Evolutionary conservation across 495 filamentous ascomycete genomes (phyloP).

Genomic region (Penicillium silybi): DNA sequence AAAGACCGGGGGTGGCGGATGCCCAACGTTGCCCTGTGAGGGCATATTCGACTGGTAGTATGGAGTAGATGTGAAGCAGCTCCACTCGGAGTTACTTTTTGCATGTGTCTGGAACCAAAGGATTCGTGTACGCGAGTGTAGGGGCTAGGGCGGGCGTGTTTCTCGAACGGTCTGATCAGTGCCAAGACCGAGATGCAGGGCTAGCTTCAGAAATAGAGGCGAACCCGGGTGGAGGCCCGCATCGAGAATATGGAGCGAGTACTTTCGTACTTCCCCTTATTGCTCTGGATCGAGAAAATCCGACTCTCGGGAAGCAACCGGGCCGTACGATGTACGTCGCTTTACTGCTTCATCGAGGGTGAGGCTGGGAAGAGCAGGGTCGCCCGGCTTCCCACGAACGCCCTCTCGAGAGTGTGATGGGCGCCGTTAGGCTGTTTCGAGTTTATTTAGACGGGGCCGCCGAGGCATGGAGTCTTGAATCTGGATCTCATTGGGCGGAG

Average conservation of each 20-base stretch:
- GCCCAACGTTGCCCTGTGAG: not conserved
- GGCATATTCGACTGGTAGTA: not conserved
- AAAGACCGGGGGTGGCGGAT: not conserved
- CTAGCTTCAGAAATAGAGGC: slow-evolving; percentile 11
- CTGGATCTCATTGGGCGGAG: slow-evolving; percentile 20
- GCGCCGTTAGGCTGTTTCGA: slow-evolving; percentile 47
- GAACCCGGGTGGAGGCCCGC: slow-evolving; percentile 24
- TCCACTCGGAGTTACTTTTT: not conserved
- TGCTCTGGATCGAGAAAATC: too few species aligned
- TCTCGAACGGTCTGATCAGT: not conserved
- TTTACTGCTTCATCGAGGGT: slow-evolving; percentile 6
- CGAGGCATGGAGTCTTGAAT: slow-evolving; percentile 20
- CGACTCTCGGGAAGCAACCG: slow-evolving; percentile 8
- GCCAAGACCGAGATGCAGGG: slow-evolving; percentile 15
- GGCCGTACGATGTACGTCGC: not conserved
- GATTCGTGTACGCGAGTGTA: too few species aligned
- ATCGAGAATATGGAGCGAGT: slow-evolving; percentile 11
- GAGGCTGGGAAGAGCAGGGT: slow-evolving; percentile 10
- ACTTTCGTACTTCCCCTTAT: not conserved
- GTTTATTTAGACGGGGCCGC: slow-evolving; percentile 37
- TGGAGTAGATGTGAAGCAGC: not conserved
- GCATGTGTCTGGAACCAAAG: not conserved
- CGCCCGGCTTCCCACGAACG: slow-evolving; percentile 11
- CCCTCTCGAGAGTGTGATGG: slow-evolving; percentile 13
- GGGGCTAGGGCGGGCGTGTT: too few species aligned